These are phyloP conservation scores for Tulasnella sp. DNA, from an alignment of 768 basidiomycete species.

Conservation along the genomic window DNA sequence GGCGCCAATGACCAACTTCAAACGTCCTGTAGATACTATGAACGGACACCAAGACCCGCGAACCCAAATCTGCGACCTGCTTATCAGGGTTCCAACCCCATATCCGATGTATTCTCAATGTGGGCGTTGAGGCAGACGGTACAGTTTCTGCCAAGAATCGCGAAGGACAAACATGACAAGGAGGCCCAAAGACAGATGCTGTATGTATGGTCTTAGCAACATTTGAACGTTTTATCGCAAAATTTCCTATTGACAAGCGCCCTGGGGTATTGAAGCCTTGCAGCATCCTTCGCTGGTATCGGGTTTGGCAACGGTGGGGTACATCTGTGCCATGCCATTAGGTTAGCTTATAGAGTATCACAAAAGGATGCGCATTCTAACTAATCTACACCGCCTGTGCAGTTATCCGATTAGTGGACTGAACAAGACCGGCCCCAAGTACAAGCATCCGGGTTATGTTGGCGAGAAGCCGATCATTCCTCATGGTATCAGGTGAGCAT, in stretches of 20 bases:
- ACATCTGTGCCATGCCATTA: constrained; percentile 83
- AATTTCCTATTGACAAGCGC: background rate
- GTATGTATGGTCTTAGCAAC: constrained; percentile 31
- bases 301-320: constrained; percentile 93
- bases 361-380: background rate
- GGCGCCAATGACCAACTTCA: constrained; percentile 33
- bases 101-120: constrained; percentile 89
- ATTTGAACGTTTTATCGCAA: background rate
- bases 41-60: constrained; percentile 76
- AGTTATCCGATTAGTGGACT: constrained; percentile 66
- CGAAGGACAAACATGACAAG: constrained; percentile 61
- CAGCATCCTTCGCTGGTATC: constrained; percentile 89
- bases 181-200: constrained; percentile 90
- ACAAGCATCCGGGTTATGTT: constrained; percentile 80
- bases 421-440: constrained; percentile 90
- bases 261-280: constrained; percentile 42
- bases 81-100: constrained; percentile 88
- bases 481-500: constrained; percentile 64
- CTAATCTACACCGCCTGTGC: constrained; percentile 10
- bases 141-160: constrained; percentile 76
- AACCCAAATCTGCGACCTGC: constrained; percentile 88
- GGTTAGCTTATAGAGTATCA: constrained; percentile 32
- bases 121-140: constrained; percentile 87
- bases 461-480: constrained; percentile 86
- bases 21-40: constrained; percentile 51